phyloP scores from a whole-genome alignment of 352 stramenopile species.

The Phytophthora quininea region DNA sequence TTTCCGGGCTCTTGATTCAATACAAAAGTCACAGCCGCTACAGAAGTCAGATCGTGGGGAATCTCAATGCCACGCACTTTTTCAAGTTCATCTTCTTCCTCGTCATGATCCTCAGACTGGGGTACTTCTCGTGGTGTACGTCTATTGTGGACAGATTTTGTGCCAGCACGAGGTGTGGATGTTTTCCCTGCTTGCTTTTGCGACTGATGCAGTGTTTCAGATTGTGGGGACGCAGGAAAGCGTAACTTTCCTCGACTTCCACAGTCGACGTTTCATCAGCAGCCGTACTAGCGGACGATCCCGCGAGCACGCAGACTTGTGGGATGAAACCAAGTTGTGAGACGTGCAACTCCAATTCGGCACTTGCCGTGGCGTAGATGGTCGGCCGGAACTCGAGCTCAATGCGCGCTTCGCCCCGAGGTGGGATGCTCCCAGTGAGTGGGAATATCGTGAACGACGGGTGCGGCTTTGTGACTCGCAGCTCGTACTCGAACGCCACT shows the following conservation, averaged over 20 bases:
- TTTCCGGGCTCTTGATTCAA: conserved; percentile 90
- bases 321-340: conserved; percentile 83
- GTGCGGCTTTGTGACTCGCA: conserved; percentile 68
- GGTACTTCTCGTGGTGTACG: conserved; percentile 11
- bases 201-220: conserved; percentile 2
- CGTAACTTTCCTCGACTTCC: conserved; percentile 2
- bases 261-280: not conserved
- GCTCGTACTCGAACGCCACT: conserved; percentile 89
- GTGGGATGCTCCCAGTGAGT: conserved; percentile 67
- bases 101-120: conserved; percentile 7
- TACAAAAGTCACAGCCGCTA: conserved; percentile 80
- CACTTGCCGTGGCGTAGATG: conserved; percentile 62
- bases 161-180: conserved; percentile 1
- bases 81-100: conserved; percentile 28
- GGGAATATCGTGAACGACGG: conserved; percentile 83
- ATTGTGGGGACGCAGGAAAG: conserved; percentile 3
- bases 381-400: conserved; percentile 80
- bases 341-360: conserved; percentile 71
- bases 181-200: conserved; percentile 13
- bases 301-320: conserved; percentile 61
- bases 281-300: conserved; percentile 56
- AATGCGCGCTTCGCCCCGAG: conserved; percentile 66
- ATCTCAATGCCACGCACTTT: conserved; percentile 74
- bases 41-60: conserved; percentile 57
- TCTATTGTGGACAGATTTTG: conserved; percentile 8